Evolutionary conservation across 768 basidiomycete genomes (phyloP).

Genomic region (Pleurotus eryngii): DNA sequence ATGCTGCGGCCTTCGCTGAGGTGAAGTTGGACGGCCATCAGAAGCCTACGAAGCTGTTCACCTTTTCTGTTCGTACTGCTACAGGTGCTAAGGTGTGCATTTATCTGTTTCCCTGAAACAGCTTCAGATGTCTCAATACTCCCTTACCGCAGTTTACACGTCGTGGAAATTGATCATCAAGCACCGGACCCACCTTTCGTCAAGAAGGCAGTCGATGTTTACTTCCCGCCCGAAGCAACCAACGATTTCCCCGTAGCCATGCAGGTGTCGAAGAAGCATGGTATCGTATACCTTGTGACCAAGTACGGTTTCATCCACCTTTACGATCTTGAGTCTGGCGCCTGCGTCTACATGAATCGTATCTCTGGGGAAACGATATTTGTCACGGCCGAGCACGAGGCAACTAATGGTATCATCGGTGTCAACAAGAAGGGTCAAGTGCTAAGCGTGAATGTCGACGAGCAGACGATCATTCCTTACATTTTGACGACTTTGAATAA

Average conservation of each 20-base stretch:
- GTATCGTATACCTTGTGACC: slow-evolving; percentile 95
- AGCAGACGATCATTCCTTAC: slow-evolving; percentile 94
- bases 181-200: slow-evolving; percentile 89
- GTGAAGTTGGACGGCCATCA: slow-evolving; percentile 88
- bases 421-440: slow-evolving; percentile 99
- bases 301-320: slow-evolving; percentile 99
- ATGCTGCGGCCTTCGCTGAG: slow-evolving; percentile 94
- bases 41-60: slow-evolving; percentile 84
- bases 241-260: slow-evolving; percentile 99
- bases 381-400: slow-evolving; percentile 95
- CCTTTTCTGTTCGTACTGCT: slow-evolving; percentile 94
- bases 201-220: slow-evolving; percentile 98
- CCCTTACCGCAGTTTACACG: slow-evolving; percentile 71
- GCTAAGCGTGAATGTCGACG: slow-evolving; percentile 94
- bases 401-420: slow-evolving; percentile 92
- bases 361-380: slow-evolving; percentile 99
- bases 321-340: slow-evolving; percentile 95
- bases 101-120: background rate
- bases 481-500: slow-evolving; percentile 93
- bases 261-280: slow-evolving; percentile 97
- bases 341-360: slow-evolving; percentile 99
- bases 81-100: slow-evolving; percentile 86
- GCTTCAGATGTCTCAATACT: slow-evolving; percentile 1
- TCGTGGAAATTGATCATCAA: slow-evolving; percentile 97
- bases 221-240: slow-evolving; percentile 96